A percentile compares a stretch with the other conserved stretches of the same genome.
Evolutionary conservation across 352 stramenopile genomes (phyloP).

Genomic region (Globisporangium acanthophoron): DNA sequence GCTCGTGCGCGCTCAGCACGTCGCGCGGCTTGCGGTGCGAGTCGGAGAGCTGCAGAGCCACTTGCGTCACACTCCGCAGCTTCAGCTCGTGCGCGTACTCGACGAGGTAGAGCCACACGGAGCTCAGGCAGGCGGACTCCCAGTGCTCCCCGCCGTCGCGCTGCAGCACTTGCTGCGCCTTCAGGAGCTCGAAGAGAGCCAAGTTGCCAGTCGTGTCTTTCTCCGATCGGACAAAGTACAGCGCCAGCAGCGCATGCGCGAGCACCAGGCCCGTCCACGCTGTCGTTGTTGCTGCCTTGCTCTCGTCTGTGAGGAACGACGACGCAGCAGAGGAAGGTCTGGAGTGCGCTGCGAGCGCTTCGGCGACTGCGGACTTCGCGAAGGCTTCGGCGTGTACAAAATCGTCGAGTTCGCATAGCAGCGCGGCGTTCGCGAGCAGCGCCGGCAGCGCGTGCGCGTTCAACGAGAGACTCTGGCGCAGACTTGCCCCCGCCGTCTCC

Average conservation of each 20-base stretch:
- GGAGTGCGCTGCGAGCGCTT: constrained; percentile 17
- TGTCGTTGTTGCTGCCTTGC: background rate
- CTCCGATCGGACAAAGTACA: constrained; percentile 43
- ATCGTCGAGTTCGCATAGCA: constrained; percentile 58
- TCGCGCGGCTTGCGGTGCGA: constrained; percentile 26
- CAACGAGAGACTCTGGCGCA: constrained; percentile 55
- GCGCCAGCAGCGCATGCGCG: constrained; percentile 55
- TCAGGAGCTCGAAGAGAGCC: constrained; percentile 57
- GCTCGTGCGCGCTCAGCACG: constrained; percentile 35
- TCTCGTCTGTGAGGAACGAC: background rate
- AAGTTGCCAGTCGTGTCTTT: constrained; percentile 57
- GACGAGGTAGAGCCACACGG: constrained; percentile 60
- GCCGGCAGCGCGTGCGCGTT: constrained; percentile 31
- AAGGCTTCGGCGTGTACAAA: constrained; percentile 35
- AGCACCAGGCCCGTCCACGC: constrained; percentile 19
- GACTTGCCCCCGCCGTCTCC: constrained; percentile 45
- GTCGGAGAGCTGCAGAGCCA: constrained; percentile 34
- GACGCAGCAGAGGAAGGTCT: background rate
- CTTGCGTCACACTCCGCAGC: constrained; percentile 28
- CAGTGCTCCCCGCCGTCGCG: constrained; percentile 9
- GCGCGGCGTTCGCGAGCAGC: constrained; percentile 41
- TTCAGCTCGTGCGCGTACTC: constrained; percentile 38
- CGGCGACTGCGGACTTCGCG: constrained; percentile 33
- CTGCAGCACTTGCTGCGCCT: constrained; percentile 39
- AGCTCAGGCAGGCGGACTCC: constrained; percentile 24